These are phyloP conservation scores for Boechera retrofracta DNA, from an alignment of 345 rosid species.

Conservation along the genomic window DNA sequence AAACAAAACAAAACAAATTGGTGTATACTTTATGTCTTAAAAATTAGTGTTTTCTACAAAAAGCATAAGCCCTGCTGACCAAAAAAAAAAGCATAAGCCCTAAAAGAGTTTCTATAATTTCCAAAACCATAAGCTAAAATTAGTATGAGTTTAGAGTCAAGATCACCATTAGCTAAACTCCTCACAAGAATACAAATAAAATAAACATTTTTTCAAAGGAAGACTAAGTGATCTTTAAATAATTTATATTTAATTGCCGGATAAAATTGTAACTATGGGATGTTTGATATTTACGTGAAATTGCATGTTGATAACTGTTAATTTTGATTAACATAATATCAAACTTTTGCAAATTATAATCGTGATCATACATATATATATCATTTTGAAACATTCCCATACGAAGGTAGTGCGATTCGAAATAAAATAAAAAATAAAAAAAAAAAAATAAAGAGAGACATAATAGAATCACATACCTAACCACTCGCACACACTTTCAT, in stretches of 20 bases:
- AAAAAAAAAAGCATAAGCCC: neutral
- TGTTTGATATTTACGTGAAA: neutral
- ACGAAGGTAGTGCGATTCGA: slow-evolving; percentile 35
- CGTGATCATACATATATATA: neutral
- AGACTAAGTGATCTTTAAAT: neutral
- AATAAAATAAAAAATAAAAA: neutral
- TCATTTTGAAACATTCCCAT: neutral
- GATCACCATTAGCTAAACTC: slow-evolving; percentile 9
- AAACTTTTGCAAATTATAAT: neutral
- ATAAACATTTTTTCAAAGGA: neutral
- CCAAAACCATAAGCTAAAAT: neutral
- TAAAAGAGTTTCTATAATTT: neutral
- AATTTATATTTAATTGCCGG: neutral
- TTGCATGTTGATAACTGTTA: neutral
- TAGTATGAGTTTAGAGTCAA: slow-evolving; percentile 4
- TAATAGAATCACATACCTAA: slow-evolving; percentile 44
- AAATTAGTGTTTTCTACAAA: neutral
- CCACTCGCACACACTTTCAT: slow-evolving; percentile 41
- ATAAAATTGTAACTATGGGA: neutral
- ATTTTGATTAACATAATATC: neutral
- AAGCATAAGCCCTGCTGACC: neutral
- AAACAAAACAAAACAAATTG: neutral
- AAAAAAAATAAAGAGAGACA: neutral
- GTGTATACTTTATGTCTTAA: neutral
- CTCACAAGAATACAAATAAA: neutral